Percentiles rank a stretch among this genome's conserved stretches.
Evolutionary conservation across 495 filamentous ascomycete species (phyloP).

Genomic region (Elasticomyces elasticus): DNA sequence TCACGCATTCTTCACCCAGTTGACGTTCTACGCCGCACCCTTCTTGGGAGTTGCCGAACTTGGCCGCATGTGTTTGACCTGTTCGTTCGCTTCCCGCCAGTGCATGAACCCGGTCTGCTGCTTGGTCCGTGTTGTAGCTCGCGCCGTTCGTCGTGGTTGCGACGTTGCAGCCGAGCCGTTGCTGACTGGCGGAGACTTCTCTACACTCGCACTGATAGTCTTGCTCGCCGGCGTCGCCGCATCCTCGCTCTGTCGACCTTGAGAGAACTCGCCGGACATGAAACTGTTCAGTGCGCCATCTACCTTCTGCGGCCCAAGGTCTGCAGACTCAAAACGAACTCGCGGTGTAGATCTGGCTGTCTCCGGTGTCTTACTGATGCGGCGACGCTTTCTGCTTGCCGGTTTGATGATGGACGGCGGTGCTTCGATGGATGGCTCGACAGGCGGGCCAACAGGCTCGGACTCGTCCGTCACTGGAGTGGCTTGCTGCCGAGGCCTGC

Average conservation of each 20-base stretch:
- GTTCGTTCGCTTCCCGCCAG: constrained; percentile 2
- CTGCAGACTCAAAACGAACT: neutral
- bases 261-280: neutral
- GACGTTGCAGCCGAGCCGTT: neutral
- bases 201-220: neutral
- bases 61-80: neutral
- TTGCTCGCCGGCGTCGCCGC: neutral
- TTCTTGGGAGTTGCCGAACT: neutral
- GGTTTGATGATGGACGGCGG: neutral
- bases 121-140: neutral
- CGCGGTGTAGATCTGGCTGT: neutral
- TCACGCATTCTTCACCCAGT: neutral
- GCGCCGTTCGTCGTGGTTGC: neutral
- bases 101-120: neutral
- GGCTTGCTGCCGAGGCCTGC: neutral
- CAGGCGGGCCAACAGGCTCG: neutral
- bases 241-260: no score
- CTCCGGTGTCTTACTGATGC: neutral
- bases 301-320: neutral
- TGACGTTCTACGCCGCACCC: neutral
- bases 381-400: neutral
- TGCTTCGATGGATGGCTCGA: neutral
- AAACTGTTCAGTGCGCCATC: neutral
- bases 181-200: neutral
- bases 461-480: neutral